These are phyloP conservation scores for Letharia lupina DNA, from an alignment of 495 filamentous ascomycete genomes.

Conservation along the genomic window DNA sequence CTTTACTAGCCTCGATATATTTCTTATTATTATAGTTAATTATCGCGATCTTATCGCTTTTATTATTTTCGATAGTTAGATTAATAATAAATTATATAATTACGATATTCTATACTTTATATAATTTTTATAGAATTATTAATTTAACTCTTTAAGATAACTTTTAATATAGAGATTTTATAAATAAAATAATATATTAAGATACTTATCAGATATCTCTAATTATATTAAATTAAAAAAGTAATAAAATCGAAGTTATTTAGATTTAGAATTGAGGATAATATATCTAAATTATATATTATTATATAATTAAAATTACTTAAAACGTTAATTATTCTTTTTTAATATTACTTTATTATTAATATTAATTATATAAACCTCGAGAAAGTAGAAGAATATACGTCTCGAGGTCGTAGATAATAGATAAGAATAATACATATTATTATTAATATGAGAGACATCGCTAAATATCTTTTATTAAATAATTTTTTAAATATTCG, in stretches of 20 bases:
- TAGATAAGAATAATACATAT: not conserved
- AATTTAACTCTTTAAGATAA: not conserved
- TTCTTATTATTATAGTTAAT: conserved; percentile 19
- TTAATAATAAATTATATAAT: conserved; percentile 9
- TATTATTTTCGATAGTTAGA: not conserved
- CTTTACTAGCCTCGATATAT: conserved; percentile 1
- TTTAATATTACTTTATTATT: conserved; percentile 15
- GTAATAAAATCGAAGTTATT: conserved; percentile 20
- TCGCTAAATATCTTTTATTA: conserved; percentile 20
- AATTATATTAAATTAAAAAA: conserved; percentile 20
- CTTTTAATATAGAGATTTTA: not conserved
- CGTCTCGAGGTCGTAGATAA: not conserved
- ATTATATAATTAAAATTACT: conserved; percentile 14
- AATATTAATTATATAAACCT: not conserved
- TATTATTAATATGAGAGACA: conserved; percentile 13
- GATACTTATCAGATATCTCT: conserved; percentile 19
- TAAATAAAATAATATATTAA: not conserved
- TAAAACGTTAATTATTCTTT: conserved; percentile 10
- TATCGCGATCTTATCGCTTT: conserved; percentile 11
- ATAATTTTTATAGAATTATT: not conserved
- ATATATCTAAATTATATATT: conserved; percentile 16
- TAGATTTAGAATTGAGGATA: conserved; percentile 11
- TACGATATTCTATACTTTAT: conserved; percentile 11
- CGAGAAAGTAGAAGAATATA: not conserved
- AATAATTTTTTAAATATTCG: conserved; percentile 14